Evolutionary conservation across 2,329 filamentous ascomycete species (phyloP), one percentile per base, ranked within the genome.

Genomic region (Lecanicillium sp.): DNA sequence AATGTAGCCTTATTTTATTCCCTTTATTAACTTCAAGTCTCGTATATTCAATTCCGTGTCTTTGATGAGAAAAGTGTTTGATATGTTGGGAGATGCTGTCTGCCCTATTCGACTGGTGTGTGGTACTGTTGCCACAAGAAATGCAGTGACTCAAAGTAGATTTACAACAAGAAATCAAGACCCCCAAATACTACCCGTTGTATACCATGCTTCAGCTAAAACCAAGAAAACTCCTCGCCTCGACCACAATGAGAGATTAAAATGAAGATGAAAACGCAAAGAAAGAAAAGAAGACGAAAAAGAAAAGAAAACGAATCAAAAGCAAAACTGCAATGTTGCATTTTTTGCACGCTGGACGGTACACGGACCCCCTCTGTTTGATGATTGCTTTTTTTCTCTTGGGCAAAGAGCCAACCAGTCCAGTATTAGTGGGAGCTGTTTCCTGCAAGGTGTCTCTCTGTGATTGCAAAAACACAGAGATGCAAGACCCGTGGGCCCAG

Each of bases 1-100:
- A 59, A 62, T 63, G 60, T 60, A 61, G 62, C 62, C 60, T 59
- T 62, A 62, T 67, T 63, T 56, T 58, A 49, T 55, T 49, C 49
- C 54, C 58, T 56, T 51, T 56, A 64, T 60, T 59, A 52, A 59
- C 38, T 21, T 6, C 35, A 33, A 48, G 23, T 41, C 30, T 41
- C 37, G 45, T 41, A 36, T 48, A 35, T 42, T 41, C 37, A 35
- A 48, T 36, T 41, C 30, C 37, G 19, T 21, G 21, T 27, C n/a
- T 17, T 27, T 36, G 29, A 33, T 7, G 12, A 29, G 26, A 12
- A 12, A 12, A 29, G 26, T 7, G n/a, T n/a, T n/a, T n/a, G 26
- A 29, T 29, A 29, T 29, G 7, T 29, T 7, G 26, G 26, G 7
- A 12, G 7, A 12, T 29, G 7, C 7, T 29, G 26, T 29, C 12